phyloP scores from a whole-genome alignment of 345 rosid genomes.

The Lepidium aucheri region DNA sequence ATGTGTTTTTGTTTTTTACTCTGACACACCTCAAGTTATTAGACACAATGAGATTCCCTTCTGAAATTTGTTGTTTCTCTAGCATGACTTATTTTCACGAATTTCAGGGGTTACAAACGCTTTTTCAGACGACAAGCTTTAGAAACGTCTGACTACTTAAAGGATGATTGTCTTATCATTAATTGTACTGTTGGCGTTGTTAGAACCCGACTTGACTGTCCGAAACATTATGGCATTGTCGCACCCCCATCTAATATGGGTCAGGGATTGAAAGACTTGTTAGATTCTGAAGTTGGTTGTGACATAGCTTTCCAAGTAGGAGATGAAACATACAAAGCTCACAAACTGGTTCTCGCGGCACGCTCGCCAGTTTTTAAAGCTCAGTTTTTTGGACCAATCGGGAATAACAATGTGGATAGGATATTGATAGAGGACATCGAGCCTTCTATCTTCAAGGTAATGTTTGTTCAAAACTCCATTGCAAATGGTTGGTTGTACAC shows the following conservation, averaged over 20 bases:
- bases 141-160: slow-evolving; percentile 73
- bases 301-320: slow-evolving; percentile 72
- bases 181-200: slow-evolving; percentile 95
- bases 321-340: slow-evolving; percentile 73
- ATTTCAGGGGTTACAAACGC: slow-evolving; percentile 92
- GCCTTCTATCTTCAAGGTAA: slow-evolving; percentile 84
- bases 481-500: neutral
- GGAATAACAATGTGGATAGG: slow-evolving; percentile 48
- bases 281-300: slow-evolving; percentile 71
- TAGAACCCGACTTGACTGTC: slow-evolving; percentile 62
- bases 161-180: slow-evolving; percentile 72
- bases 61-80: neutral
- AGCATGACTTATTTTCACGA: neutral
- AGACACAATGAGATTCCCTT: neutral
- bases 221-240: slow-evolving; percentile 50
- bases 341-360: slow-evolving; percentile 79
- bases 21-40: neutral
- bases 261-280: slow-evolving; percentile 50
- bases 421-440: slow-evolving; percentile 63
- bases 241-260: slow-evolving; percentile 76
- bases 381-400: slow-evolving; percentile 85
- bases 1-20: neutral
- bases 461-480: neutral
- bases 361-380: slow-evolving; percentile 95
- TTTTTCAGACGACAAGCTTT: slow-evolving; percentile 62